phyloP scores from a whole-genome alignment of 2,329 filamentous ascomycete genomes.

The Fusarium mexicanum region DNA sequence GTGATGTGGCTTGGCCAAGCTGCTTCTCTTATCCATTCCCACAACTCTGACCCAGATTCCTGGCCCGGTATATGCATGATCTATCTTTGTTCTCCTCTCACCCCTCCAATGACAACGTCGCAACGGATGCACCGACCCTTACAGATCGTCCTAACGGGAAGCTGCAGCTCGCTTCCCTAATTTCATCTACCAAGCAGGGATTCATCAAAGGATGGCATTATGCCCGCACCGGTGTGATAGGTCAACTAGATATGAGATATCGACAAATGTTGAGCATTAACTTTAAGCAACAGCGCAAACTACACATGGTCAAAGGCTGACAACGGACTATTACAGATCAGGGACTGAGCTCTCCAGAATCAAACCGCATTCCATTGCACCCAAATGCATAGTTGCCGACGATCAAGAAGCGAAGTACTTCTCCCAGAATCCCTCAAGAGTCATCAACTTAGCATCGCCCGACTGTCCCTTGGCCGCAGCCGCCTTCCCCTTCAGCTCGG shows the following conservation, averaged over 20 bases:
- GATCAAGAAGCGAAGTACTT: constrained; percentile 36
- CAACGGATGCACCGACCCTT: neutral
- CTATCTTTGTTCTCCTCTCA: neutral
- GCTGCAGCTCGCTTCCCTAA: neutral
- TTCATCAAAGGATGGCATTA: neutral
- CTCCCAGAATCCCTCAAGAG: constrained; percentile 38
- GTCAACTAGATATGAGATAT: neutral
- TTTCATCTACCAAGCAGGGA: neutral
- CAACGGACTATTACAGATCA: neutral
- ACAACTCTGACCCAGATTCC: neutral
- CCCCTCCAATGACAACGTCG: neutral
- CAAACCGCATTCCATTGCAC: too few relatives aligned
- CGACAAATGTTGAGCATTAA: neutral
- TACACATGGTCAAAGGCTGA: neutral
- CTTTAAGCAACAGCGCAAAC: neutral
- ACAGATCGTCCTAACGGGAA: neutral
- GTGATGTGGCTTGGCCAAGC: neutral
- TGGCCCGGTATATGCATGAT: neutral
- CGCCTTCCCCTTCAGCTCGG: constrained; percentile 44
- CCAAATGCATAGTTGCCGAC: too few relatives aligned
- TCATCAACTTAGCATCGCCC: constrained; percentile 36
- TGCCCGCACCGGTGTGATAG: too few relatives aligned
- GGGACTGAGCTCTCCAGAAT: neutral
- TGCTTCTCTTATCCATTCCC: neutral
- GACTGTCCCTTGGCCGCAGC: constrained; percentile 40